Evolutionary conservation across 345 rosid species (phyloP).

Genomic region (Erysimum cheiranthoides): DNA sequence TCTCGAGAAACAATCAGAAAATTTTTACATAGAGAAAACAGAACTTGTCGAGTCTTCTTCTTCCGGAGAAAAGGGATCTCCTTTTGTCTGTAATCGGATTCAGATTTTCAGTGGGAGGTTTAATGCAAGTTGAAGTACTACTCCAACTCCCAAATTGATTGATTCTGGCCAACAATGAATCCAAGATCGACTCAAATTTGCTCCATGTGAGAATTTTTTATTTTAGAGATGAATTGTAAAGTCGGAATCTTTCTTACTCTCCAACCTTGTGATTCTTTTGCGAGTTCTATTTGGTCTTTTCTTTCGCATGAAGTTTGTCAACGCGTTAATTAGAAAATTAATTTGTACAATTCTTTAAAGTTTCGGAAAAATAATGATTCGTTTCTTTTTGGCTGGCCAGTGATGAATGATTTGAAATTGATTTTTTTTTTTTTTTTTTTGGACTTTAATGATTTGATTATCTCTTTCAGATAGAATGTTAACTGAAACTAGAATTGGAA

Average conservation of each 20-base stretch:
- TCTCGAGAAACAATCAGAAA: conserved; percentile 35
- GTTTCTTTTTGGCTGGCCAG: not conserved
- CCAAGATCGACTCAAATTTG: conserved; percentile 18
- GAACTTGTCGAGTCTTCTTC: not conserved
- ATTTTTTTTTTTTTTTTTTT: too few species aligned
- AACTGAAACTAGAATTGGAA: too few species aligned
- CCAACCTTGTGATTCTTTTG: not conserved
- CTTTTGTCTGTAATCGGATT: not conserved
- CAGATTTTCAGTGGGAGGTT: not conserved
- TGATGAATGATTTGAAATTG: not conserved
- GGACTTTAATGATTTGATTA: too few species aligned
- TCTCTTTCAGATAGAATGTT: too few species aligned
- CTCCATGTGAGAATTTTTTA: not conserved
- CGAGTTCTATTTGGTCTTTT: conserved; percentile 12
- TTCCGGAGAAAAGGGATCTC: not conserved
- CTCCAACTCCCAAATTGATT: conserved; percentile 14
- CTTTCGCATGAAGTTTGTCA: not conserved
- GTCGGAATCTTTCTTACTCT: conserved; percentile 10
- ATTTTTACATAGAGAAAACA: not conserved
- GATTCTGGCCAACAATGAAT: conserved; percentile 27
- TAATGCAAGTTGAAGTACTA: conserved; percentile 12
- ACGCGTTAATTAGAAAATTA: not conserved
- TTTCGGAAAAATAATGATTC: not conserved
- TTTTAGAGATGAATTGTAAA: conserved; percentile 10
- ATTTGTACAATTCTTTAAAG: not conserved